Conservation (phyloP, 768 basidiomycete species). For the Tylopilus sp. region DNA sequence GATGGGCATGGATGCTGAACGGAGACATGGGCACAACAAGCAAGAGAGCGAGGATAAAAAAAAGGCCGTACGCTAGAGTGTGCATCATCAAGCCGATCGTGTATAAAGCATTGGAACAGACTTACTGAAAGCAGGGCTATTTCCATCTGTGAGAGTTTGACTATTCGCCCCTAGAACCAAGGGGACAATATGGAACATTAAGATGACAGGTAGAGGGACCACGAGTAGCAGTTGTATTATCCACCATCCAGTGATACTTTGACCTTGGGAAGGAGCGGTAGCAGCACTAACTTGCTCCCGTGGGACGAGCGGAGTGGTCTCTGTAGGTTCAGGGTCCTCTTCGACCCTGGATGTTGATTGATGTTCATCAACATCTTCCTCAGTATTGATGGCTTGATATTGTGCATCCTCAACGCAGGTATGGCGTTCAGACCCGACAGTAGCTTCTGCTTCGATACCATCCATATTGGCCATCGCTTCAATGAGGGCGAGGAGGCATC, state of each 20-base stretch:
- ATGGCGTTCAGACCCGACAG: slow-evolving; percentile 1
- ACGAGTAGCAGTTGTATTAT: slow-evolving; percentile 53
- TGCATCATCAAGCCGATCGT: neutral
- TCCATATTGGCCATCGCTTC: slow-evolving; percentile 31
- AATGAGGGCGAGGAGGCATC: slow-evolving; percentile 34
- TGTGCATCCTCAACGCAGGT: slow-evolving; percentile 14
- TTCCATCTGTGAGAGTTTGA: slow-evolving; percentile 66
- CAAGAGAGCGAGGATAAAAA: slow-evolving; percentile 46
- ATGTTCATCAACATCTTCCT: slow-evolving; percentile 17
- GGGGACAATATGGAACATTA: slow-evolving; percentile 49
- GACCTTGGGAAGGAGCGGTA: slow-evolving; percentile 6
- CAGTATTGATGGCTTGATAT: slow-evolving; percentile 27
- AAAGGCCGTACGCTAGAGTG: slow-evolving; percentile 45
- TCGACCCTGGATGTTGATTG: slow-evolving; percentile 19
- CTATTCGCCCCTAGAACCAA: slow-evolving; percentile 44
- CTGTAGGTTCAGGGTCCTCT: slow-evolving; percentile 45
- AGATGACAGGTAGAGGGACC: slow-evolving; percentile 50
- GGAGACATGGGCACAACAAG: slow-evolving; percentile 60
- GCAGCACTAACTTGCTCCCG: slow-evolving; percentile 22
- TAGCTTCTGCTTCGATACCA: slow-evolving; percentile 8
- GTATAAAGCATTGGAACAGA: neutral
- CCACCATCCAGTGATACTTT: slow-evolving; percentile 46
- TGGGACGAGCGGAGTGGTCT: slow-evolving; percentile 54
- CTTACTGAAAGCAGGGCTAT: slow-evolving; percentile 46
- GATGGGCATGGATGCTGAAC: slow-evolving; percentile 54